Conservation (phyloP, 2,329 filamentous ascomycete genomes). For the Xylariales sp. region DNA sequence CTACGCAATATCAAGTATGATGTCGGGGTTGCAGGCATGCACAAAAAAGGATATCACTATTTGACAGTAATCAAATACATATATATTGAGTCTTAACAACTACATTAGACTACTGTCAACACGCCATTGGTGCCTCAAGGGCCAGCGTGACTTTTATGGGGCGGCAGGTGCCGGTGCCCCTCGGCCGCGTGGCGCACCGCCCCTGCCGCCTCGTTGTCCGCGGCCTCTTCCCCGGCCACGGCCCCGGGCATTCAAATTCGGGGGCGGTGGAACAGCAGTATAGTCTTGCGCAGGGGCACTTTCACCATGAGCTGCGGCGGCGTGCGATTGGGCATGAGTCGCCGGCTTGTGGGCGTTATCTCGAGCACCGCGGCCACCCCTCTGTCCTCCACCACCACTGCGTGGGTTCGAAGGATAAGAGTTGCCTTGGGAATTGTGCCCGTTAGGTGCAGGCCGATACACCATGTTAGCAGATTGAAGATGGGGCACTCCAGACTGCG, state of each 20-base stretch:
- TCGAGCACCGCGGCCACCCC: conserved; percentile 22
- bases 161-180: neutral
- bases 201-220: conserved; percentile 3
- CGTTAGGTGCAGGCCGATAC: conserved; percentile 36
- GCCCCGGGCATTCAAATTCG: conserved; percentile 43
- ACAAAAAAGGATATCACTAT: too few relatives aligned
- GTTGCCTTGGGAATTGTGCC: conserved; percentile 8
- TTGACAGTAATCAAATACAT: too few relatives aligned
- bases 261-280: conserved; percentile 57
- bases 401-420: conserved; percentile 17
- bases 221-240: conserved; percentile 20
- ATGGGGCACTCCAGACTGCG: conserved; percentile 33
- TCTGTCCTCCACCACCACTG: conserved; percentile 20
- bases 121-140: too few relatives aligned
- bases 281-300: conserved; percentile 25
- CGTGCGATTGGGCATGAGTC: conserved; percentile 16
- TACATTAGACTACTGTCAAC: too few relatives aligned
- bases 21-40: too few relatives aligned
- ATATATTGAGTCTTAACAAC: too few relatives aligned
- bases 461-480: conserved; percentile 49
- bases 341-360: conserved; percentile 9
- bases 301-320: conserved; percentile 38
- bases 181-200: neutral
- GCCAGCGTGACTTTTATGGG: too few relatives aligned
- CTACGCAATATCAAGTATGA: too few relatives aligned